Conservation (phyloP, 805 yeast species). For the Saturnispora hagleri region DNA sequence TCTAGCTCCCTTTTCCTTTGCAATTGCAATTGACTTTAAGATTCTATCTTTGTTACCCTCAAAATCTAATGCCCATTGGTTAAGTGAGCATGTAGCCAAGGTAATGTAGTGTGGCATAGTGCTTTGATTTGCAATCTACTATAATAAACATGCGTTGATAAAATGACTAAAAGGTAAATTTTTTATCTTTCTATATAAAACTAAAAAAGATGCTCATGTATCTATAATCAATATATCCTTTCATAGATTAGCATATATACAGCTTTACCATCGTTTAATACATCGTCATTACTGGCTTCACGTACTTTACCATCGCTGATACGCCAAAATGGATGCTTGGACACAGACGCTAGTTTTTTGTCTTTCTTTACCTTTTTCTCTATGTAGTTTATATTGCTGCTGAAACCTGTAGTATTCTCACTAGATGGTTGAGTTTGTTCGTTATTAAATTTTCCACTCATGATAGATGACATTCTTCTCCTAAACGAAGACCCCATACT, state of each 20-base stretch:
- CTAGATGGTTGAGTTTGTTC: neutral
- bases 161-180: neutral
- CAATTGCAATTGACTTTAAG: conserved; percentile 64
- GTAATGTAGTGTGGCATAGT: conserved; percentile 82
- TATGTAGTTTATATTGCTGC: neutral
- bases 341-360: conserved; percentile 46
- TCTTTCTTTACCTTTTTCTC: conserved; percentile 9
- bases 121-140: neutral
- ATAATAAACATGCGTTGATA: neutral
- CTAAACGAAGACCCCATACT: neutral
- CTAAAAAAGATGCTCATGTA: neutral
- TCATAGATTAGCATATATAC: conserved; percentile 85
- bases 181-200: neutral
- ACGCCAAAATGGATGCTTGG: conserved; percentile 69
- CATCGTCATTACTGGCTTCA: conserved; percentile 50
- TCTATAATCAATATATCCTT: neutral
- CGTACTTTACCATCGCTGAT: conserved; percentile 67
- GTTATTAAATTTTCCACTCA: neutral
- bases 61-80: conserved; percentile 98
- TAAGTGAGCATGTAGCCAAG: conserved; percentile 85
- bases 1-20: conserved; percentile 67
- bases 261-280: conserved; percentile 61
- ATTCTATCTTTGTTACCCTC: conserved; percentile 95
- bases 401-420: neutral
- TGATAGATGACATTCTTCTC: neutral